Evolutionary conservation across 2,329 filamentous ascomycete genomes (phyloP), one percentile per base, ranked within the genome.

Genomic region (Penicillium sp.): DNA sequence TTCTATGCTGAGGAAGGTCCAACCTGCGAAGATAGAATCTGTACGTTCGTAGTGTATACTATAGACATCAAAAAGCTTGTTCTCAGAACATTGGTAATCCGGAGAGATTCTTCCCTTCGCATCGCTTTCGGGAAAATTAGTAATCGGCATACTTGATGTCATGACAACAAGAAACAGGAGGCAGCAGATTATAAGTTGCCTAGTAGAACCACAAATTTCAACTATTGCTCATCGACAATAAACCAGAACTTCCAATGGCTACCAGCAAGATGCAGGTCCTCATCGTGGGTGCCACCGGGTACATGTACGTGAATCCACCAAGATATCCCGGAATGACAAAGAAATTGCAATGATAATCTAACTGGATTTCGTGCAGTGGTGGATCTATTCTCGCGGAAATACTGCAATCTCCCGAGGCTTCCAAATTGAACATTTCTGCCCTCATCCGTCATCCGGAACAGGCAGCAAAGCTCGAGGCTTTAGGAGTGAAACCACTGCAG

Each of bases 401-500:
- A 3, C n/a, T 45, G 42, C 6, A n/a, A 15, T 45, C 42, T 7
- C 24, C 42, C 7, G n/a, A 34, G 13, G 18, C 27, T 17, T 45
- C 42, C 10, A 4, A 8, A 45, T 36, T 45, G 23, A 29, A 36
- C 30, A 46, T 55, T 20, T 48, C 55, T 17, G 51, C 44, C 18
- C 43, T 59, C 17, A 50, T 54, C 7, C 51, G 56, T 20, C 47
- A 46, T 5, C 20, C 27, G 10, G 34, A 57, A 23, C 52, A 52
- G 17, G 42, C 40, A 4, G 15, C 39, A n/a, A 24, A 21, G 3
- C 27, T 57, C 3, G 9, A 37, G 18, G 21, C 26, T 4, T 42
- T 44, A 3, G 44, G 49, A 7, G 49, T 62, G 13, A 50, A 42
- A 4, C 39, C 52, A 4, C 32, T 57, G n/a, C 9, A 45, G 13